These are phyloP conservation scores for Styphnolobium japonicum DNA, from an alignment of 306 rosid genomes.

Conservation along the genomic window DNA sequence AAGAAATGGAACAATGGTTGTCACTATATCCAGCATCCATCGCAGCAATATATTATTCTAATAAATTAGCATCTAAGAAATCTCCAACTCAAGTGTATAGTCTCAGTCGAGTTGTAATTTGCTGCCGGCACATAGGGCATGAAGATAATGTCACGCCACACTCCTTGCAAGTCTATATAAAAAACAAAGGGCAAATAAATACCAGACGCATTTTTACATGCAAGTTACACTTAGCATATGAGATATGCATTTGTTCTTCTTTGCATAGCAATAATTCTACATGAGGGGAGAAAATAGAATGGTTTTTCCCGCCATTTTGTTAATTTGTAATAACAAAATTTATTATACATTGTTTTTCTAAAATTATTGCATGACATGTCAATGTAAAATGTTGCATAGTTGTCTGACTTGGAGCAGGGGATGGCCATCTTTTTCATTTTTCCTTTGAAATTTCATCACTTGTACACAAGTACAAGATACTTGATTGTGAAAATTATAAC, in stretches of 20 bases:
- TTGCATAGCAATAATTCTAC: not conserved
- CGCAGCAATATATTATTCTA: not conserved
- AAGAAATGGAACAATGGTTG: not conserved
- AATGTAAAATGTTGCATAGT: not conserved
- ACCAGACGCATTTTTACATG: not conserved
- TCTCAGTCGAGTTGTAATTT: constrained; percentile 70
- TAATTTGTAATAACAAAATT: not conserved
- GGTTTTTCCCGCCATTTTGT: not conserved
- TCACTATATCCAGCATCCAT: not conserved
- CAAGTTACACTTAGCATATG: not conserved
- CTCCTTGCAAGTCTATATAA: constrained; percentile 82
- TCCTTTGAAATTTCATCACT: not conserved
- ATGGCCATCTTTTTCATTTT: not conserved
- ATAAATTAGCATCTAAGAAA: not conserved
- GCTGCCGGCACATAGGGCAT: constrained; percentile 83
- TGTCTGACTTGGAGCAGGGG: not conserved
- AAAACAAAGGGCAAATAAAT: constrained; percentile 2
- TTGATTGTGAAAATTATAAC: not conserved
- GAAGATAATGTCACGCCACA: constrained; percentile 60
- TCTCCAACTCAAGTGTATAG: constrained; percentile 47
- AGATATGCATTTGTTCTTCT: not conserved
- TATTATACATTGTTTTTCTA: not conserved
- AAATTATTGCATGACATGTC: not conserved
- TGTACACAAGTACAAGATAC: not conserved
- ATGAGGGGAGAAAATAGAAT: not conserved